Base-by-base conservation (phyloP, 2,329 filamentous ascomycete species). In the Ascochyta fabae region DNA sequence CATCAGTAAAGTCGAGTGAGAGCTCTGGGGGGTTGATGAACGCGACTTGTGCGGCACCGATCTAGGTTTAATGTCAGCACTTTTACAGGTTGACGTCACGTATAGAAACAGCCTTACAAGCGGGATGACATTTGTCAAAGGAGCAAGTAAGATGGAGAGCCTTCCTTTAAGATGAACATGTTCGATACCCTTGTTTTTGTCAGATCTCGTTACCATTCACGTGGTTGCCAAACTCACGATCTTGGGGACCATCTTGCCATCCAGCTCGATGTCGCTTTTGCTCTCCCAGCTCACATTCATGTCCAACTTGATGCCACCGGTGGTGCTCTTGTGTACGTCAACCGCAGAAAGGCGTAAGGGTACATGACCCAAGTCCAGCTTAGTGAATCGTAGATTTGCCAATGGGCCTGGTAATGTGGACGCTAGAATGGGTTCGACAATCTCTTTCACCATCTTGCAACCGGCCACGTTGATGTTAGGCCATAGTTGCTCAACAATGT, bases 1-100 rank as follows among this genome's bases (percentile, higher is more conserved):
- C 79, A 61, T 80, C 74, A 34, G 80, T 81, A 58, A 80, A 82
- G 64, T 80, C 75, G 16, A 82, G 74, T 43, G 78, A 73, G 27
- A 82, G 74, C 26, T 64, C 64, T 0, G 80, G 80, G 1, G 77
- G 77, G 66, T 82, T 82, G 70, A 82, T 79, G 65, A 82, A 82
- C 22, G 79, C 70, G 0, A 82, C 71, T 64, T 82, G 80, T 0
- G 75, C 76, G 13, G 80, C 80, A 3, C 80, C 80, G 36, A 82
- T 80, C 78, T 81, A 19, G n/a, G 5, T 19, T 4, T 13, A 6
- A 15, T 16, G 44, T 66, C 48, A 68, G 56, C 19, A 31, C 19
- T 34, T 16, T 22, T n/a, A 16, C 12, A 22, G 6, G 19, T 34
- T 12, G 10, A 33, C 29, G 3, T 12, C 16, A 22, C 24, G 29